phyloP scores from a whole-genome alignment of 177 flowering plant species.

The Vitis hybrid region DNA sequence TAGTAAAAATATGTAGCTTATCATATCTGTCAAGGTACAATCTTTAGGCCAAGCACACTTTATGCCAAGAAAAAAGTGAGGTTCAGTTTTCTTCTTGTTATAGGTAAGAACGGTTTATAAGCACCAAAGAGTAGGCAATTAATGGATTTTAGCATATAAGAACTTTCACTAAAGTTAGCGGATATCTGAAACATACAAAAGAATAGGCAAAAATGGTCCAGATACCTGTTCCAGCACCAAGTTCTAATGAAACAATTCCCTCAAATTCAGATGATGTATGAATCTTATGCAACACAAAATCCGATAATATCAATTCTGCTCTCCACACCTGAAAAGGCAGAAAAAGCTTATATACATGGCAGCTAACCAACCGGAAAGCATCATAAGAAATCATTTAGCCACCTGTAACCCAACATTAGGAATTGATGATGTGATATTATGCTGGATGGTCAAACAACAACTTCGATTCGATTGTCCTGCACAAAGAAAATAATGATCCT shows the following conservation, averaged over 20 bases:
- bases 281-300: constrained; percentile 72
- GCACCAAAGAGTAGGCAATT: too few species aligned
- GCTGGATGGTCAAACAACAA: constrained; percentile 56
- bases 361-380: background rate
- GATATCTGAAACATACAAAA: too few species aligned
- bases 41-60: too few species aligned
- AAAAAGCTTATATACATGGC: background rate
- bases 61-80: too few species aligned
- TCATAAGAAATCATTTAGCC: constrained; percentile 2
- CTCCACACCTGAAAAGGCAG: constrained; percentile 67
- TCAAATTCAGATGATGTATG: constrained; percentile 57
- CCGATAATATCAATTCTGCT: constrained; percentile 76
- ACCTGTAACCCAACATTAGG: constrained; percentile 93
- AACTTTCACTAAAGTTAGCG: too few species aligned
- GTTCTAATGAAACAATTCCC: constrained; percentile 66
- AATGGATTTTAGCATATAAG: too few species aligned
- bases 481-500: background rate
- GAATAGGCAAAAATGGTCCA: background rate
- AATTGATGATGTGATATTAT: constrained; percentile 76
- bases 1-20: too few species aligned
- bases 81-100: too few species aligned
- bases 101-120: too few species aligned
- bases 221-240: constrained; percentile 96
- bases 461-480: constrained; percentile 34
- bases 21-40: too few species aligned